A percentile compares a stretch with the other conserved stretches of the same genome.
Evolutionary conservation across 768 basidiomycete species (phyloP).

Genomic region (Dendrothele bispora): DNA sequence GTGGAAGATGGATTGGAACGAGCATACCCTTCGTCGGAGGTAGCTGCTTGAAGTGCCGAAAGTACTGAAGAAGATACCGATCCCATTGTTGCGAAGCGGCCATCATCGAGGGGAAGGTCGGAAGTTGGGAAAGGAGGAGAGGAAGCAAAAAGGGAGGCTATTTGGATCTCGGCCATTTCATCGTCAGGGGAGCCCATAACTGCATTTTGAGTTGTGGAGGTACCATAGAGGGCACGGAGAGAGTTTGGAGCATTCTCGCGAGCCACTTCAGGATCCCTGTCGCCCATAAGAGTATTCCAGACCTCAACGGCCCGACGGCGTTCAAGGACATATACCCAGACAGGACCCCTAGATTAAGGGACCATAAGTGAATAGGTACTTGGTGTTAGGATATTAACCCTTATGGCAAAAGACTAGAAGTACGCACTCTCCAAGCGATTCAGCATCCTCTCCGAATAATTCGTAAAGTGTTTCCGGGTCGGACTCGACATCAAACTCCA

Average conservation of each 20-base stretch:
- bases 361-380: conserved; percentile 9
- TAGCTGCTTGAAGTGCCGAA: conserved; percentile 37
- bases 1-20: conserved; percentile 43
- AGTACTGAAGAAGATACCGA: conserved; percentile 51
- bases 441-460: conserved; percentile 76
- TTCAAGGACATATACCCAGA: conserved; percentile 92
- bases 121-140: conserved; percentile 77
- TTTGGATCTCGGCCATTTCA: conserved; percentile 76
- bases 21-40: conserved; percentile 44
- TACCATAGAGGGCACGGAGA: conserved; percentile 70
- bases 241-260: conserved; percentile 57
- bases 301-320: conserved; percentile 80
- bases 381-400: conserved; percentile 7
- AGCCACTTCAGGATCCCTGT: conserved; percentile 58
- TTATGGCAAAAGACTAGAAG: not conserved
- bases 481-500: conserved; percentile 84
- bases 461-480: conserved; percentile 80
- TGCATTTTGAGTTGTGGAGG: conserved; percentile 54
- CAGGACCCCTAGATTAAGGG: conserved; percentile 75
- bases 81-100: conserved; percentile 35
- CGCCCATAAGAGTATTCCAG: conserved; percentile 75
- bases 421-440: conserved; percentile 75
- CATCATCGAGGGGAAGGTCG: conserved; percentile 55
- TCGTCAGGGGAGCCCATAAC: conserved; percentile 72
- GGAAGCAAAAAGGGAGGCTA: conserved; percentile 74